Percentiles rank a stretch among this genome's conserved stretches.
Conservation (phyloP, 768 basidiomycete genomes). For the Leccinum rimulosum region DNA sequence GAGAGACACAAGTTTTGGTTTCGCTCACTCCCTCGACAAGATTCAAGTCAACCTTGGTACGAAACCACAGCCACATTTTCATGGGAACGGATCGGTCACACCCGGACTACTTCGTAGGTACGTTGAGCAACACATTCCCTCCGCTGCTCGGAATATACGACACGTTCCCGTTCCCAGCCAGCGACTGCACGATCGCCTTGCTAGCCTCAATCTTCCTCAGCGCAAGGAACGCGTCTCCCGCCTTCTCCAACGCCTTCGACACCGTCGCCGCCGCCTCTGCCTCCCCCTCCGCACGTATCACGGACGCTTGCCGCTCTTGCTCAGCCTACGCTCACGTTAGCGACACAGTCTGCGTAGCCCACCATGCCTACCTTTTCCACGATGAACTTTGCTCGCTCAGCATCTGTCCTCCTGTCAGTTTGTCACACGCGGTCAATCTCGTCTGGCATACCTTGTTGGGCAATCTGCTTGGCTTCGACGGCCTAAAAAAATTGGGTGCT, state of each 20-base stretch:
- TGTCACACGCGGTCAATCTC: not conserved
- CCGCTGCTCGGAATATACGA: conserved; percentile 84
- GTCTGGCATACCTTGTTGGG: conserved; percentile 80
- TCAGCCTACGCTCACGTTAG: conserved; percentile 67
- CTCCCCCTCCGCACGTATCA: conserved; percentile 97
- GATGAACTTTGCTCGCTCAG: conserved; percentile 98
- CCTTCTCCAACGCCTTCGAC: conserved; percentile 85
- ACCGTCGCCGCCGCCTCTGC: conserved; percentile 96
- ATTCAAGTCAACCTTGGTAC: conserved; percentile 20
- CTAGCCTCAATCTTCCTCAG: conserved; percentile 96
- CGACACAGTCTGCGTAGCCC: conserved; percentile 3
- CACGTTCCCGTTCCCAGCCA: conserved; percentile 78
- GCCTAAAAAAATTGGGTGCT: conserved; percentile 44
- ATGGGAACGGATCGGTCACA: conserved; percentile 25
- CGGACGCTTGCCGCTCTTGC: conserved; percentile 97
- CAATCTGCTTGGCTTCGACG: conserved; percentile 99
- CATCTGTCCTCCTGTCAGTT: conserved; percentile 56
- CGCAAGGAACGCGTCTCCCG: conserved; percentile 93
- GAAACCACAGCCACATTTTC: conserved; percentile 23
- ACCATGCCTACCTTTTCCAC: conserved; percentile 81
- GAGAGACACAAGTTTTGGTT: conserved; percentile 9
- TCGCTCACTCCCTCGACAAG: conserved; percentile 22
- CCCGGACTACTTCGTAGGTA: conserved; percentile 50
- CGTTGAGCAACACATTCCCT: conserved; percentile 80
- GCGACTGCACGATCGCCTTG: conserved; percentile 92